Evolutionary conservation across 441 rosid genomes (phyloP), one percentile per base, ranked within the genome.

Genomic region (Jatropha podagrica): DNA sequence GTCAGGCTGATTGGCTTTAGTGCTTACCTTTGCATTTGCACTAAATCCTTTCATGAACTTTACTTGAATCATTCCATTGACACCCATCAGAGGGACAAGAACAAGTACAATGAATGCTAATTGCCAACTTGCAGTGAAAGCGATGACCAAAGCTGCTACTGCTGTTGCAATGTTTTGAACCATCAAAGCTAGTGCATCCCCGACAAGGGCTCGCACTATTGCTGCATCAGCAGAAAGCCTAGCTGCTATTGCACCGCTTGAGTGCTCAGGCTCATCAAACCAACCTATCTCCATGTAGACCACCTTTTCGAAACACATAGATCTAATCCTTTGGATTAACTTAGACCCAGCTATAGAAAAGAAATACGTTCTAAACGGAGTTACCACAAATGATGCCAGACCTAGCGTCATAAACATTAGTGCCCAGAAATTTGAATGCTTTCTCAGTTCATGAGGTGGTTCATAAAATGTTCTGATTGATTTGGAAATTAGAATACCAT

Each of bases 191-290:
- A 94, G 80, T 20, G 94, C 77, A 74, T 94, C 97, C 15, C 98
- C 97, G 0, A 89, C 97, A 18, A 92, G 65, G 49, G 86, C 82
- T 26, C 89, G 88, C 14, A 94, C 78, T 1, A 86, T 80, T 37
- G 92, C 88, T 63, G 93, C 93, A 83, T 94, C 97, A 14, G 93
- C 84, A 0, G 95, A 92, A 10, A 92, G 92, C 81, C 97, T 88
- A 67, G 97, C 89, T 52, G 97, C 95, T 55, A 94, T 87, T 10
- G 88, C 84, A 27, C 97, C 95, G 71, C 97, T 94, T 7, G 97
- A 90, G 83, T 94, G 86, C 71, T 88, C 86, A 38, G 91, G 83
- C 66, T 85, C 86, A 70, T 94, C 95, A n/a, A 92, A 91, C 97
- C 97, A 95, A 58, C 92, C 85, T 68, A 92, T 80, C 79, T 95